Evolutionary conservation across 768 basidiomycete species (phyloP), one percentile per base, ranked within the genome.

Genomic region (Suillus plorans): DNA sequence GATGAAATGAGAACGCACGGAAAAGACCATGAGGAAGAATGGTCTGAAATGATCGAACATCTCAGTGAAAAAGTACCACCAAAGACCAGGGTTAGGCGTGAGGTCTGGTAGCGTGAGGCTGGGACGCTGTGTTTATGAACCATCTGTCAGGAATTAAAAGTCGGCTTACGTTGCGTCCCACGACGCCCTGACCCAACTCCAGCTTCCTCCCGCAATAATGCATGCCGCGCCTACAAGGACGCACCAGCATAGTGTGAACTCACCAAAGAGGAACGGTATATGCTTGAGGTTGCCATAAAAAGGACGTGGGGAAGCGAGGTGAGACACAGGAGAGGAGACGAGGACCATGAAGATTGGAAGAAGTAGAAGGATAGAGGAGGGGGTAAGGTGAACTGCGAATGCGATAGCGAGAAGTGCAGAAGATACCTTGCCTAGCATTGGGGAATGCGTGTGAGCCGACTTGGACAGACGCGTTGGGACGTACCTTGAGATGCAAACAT

Each of bases 51-150:
- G 92, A 73, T 98, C 97, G 68, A 99, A 99, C 92, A 98, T 98
- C 75, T 99, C 97, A 13, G 95, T 98, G 79, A 99, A 98, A 80
- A 99, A 99, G 76, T 99, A 99, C 97, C 97, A 99, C 92, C 95
- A 95, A 36, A 99, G 78, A 2, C 97, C 97, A 5, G 92, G 87
- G 69, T 96, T 99, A 0, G 97, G 97, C 10, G 94, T 95, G 67
- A 99, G 77, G 73, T 97, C 96, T 2, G 92, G 91, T 10, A 97
- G 85, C 22, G 84, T 85, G 28, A 97, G 71, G 55, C 96, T 98
- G 62, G 59, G 39, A 66, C 8, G 68, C 25, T 28, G 12, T 28
- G 25, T 59, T 59, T 42, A 16, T 13, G 18, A 9, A 53, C 36
- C 13, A 56, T 44, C 45, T 44, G 18, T 31, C 31, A 16, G 12